phyloP scores from a whole-genome alignment of 202 grass and related monocot genomes.

The Digitaria exilis region DNA sequence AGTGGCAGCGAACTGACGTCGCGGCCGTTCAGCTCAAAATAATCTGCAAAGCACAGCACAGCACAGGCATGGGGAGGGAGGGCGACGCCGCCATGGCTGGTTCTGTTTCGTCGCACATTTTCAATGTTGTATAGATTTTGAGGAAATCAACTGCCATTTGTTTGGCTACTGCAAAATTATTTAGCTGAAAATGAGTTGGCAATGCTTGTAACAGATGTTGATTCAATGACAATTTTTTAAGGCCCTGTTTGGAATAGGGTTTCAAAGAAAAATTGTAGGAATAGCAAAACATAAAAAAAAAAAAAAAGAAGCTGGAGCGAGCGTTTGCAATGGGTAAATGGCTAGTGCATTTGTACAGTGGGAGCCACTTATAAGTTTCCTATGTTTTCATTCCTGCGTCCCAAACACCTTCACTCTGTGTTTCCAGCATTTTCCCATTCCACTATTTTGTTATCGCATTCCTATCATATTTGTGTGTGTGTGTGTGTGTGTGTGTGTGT shows the following conservation, averaged over 20 bases:
- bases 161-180: background rate
- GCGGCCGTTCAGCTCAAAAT: no score
- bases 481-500: no score
- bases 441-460: no score
- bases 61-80: no score
- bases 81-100: background rate
- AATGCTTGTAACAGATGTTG: background rate
- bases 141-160: constrained; percentile 7
- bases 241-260: background rate
- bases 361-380: no score
- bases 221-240: background rate
- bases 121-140: constrained; percentile 15
- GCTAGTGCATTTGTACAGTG: no score
- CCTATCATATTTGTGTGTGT: no score
- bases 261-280: background rate
- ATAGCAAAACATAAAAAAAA: background rate
- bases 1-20: no score
- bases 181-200: constrained; percentile 5
- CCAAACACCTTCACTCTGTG: no score
- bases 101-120: constrained; percentile 6
- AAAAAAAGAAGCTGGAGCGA: background rate
- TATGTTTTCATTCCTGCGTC: no score
- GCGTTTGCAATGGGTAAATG: background rate
- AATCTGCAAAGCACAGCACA: no score
- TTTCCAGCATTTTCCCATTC: no score